phyloP scores from a whole-genome alignment of 116 monocot species.

The Iris pallida region DNA sequence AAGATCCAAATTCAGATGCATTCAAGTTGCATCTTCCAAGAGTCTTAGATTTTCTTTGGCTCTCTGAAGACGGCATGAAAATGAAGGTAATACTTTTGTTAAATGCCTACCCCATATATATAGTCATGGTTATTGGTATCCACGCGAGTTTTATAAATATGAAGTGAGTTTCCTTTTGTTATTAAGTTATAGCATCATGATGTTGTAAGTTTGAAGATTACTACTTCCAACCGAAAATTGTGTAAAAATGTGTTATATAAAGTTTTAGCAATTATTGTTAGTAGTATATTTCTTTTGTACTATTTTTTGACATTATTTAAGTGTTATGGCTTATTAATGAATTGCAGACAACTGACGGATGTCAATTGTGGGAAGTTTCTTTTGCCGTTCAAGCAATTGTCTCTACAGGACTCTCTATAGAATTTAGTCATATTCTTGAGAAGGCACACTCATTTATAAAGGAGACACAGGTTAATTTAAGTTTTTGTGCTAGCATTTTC shows the following conservation, averaged over 20 bases:
- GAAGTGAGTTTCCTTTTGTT: neutral
- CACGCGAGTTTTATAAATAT: neutral
- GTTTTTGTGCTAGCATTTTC: neutral
- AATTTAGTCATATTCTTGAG: slow-evolving; percentile 31
- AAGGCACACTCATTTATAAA: slow-evolving; percentile 37
- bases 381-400: slow-evolving; percentile 44
- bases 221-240: neutral
- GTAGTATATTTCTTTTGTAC: neutral
- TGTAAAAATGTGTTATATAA: neutral
- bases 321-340: neutral
- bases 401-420: slow-evolving; percentile 27
- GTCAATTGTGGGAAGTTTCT: slow-evolving; percentile 26
- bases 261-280: neutral
- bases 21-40: slow-evolving; percentile 56
- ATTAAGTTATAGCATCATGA: neutral
- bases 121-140: neutral
- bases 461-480: slow-evolving; percentile 22
- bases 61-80: slow-evolving; percentile 72
- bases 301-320: neutral
- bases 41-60: slow-evolving; percentile 46
- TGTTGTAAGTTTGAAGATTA: neutral
- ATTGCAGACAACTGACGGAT: slow-evolving; percentile 19
- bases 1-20: slow-evolving; percentile 47
- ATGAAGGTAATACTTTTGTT: slow-evolving; percentile 31
- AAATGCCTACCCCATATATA: neutral